Evolutionary conservation across 2,329 filamentous ascomycete species (phyloP).

Genomic region (Hawksworthiomyces lignivorus): DNA sequence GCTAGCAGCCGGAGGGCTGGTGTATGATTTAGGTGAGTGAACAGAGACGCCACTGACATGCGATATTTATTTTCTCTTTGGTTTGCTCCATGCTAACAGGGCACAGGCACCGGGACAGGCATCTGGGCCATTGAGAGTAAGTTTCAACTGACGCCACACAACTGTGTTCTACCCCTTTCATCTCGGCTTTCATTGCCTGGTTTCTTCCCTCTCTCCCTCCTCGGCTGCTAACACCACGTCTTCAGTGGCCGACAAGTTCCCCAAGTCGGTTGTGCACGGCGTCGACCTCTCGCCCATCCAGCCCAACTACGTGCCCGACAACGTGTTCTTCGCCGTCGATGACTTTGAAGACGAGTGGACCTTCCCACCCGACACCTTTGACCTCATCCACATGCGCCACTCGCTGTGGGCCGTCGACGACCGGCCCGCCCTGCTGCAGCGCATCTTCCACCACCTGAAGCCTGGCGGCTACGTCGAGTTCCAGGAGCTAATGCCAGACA

Average conservation of each 20-base stretch:
- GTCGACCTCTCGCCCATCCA: conserved; percentile 47
- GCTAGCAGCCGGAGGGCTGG: conserved; percentile 31
- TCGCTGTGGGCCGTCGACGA: conserved; percentile 37
- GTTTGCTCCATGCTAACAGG: not conserved
- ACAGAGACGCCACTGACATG: no score
- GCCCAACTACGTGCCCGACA: conserved; percentile 42
- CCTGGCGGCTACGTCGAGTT: conserved; percentile 45
- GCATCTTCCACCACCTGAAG: conserved; percentile 39
- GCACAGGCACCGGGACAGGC: conserved; percentile 41
- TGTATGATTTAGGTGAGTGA: conserved; percentile 43
- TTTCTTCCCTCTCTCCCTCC: not conserved
- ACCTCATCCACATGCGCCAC: conserved; percentile 43
- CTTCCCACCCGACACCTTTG: conserved; percentile 36
- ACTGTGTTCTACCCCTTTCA: no score
- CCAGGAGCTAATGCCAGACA: conserved; percentile 40
- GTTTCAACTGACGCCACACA: no score
- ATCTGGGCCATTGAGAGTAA: conserved; percentile 44
- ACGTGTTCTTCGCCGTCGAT: conserved; percentile 44
- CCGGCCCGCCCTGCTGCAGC: conserved; percentile 30
- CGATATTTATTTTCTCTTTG: not conserved
- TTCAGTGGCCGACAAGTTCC: conserved; percentile 40
- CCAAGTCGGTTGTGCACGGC: conserved; percentile 35
- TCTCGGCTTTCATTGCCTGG: no score
- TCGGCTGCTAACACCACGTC: not conserved
- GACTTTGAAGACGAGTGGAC: conserved; percentile 47